Base-by-base conservation (phyloP, 352 stramenopile genomes). In the Globisporangium heterothallicum region DNA sequence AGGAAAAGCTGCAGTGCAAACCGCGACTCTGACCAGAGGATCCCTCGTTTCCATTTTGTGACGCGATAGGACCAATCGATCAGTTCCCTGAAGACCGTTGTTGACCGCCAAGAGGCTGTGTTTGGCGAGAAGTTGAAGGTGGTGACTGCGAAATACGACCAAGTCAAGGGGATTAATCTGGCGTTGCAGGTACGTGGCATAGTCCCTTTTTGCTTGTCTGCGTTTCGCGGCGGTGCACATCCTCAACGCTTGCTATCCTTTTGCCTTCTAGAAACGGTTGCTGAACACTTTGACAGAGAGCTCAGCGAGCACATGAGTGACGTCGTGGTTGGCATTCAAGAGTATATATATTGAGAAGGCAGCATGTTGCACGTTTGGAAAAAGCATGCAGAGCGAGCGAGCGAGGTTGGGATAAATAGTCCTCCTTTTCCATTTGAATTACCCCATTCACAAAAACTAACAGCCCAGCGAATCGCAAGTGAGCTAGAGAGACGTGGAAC, bases 161-260 rank as follows among this genome's bases (percentile, higher is more conserved):
- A 93, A 55, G 72, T 86, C 18, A 91, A 91, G 56, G 64, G 69
- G 27, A 88, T 93, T 50, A 93, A 89, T 53, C 57, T 91, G 49
- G 72, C 78, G 3, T 61, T 93, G 21, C 82, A 92, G 71, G 80
- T 88, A 63, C 12, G 29, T 13, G n/a, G 30, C 16, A 8, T n/a
- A 32, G 18, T 38, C 19, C 9, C 29, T 42, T 13, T 8, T 53
- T 42, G 0, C 19, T 9, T 12, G 1, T 2, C 42, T 47, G 10
- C 13, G 13, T 2, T 54, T 18, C 24, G 14, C 13, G 16, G n/a
- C 16, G 27, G 10, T 30, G 18, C 19, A 29, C 25, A 19, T 24
- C 18, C n/a, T 50, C 13, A 52, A 59, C 42, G 50, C 10, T n/a
- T n/a, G 30, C 27, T n/a, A 14, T 27, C 16, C 9, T 41, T 1